Evolutionary conservation across 345 rosid genomes (phyloP).

Genomic region (Arabidopsis arenosa): DNA sequence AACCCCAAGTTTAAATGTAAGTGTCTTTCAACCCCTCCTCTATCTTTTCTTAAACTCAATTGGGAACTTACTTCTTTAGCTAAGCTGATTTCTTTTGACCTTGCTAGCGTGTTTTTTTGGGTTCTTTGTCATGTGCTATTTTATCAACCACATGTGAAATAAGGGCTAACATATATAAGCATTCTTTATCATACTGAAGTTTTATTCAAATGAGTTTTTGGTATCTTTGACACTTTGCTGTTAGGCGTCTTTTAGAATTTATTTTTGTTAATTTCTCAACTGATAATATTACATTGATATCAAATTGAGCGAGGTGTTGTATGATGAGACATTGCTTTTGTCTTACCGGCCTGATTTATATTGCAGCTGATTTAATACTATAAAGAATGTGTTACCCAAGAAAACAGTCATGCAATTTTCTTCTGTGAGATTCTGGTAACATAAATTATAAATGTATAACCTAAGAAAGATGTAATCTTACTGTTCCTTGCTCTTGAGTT

Average conservation of each 20-base stretch:
- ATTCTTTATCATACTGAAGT: conserved; percentile 17
- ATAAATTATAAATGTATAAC: too few species aligned
- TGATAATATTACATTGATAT: conserved; percentile 7
- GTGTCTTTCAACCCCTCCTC: conserved; percentile 28
- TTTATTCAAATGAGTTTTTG: neutral
- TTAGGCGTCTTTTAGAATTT: neutral
- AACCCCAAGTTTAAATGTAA: conserved; percentile 48
- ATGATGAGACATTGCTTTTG: neutral
- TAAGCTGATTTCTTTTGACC: neutral
- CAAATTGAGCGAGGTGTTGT: neutral
- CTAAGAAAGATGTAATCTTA: conserved; percentile 12
- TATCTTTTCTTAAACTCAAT: conserved; percentile 9
- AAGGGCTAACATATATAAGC: conserved; percentile 8
- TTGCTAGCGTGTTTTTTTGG: neutral
- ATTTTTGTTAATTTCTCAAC: neutral
- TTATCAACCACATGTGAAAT: neutral
- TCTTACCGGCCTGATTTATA: neutral
- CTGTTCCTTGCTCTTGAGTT: conserved; percentile 22
- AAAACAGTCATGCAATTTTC: neutral
- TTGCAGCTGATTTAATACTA: conserved; percentile 5
- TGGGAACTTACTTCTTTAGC: neutral
- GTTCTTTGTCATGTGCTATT: neutral
- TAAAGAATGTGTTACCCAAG: neutral
- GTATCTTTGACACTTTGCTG: neutral
- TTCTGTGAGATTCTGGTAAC: neutral